A percentile compares a stretch with the other conserved stretches of the same genome.
These are phyloP conservation scores for Collybiopsis confluens DNA, from an alignment of 768 basidiomycete genomes.

Conservation along the genomic window DNA sequence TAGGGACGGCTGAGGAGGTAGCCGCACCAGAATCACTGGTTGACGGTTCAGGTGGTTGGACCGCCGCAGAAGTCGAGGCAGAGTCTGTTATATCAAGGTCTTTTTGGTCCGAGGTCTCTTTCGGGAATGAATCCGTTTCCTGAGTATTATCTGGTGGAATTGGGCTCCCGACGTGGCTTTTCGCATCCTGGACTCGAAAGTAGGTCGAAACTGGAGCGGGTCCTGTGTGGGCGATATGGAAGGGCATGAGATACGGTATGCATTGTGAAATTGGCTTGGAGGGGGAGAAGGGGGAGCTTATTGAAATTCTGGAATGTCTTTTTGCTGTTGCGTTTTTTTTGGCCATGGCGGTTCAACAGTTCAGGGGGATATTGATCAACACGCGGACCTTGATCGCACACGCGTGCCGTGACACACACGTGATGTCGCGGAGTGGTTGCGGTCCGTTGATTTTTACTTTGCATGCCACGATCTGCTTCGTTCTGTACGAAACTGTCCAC, in stretches of 20 bases:
- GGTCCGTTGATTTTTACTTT: too few species aligned
- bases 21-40: neutral
- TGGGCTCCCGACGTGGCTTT: conserved; percentile 25
- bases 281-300: neutral
- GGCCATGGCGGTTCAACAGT: neutral
- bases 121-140: neutral
- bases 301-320: conserved; percentile 1
- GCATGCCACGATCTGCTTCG: too few species aligned
- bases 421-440: too few species aligned
- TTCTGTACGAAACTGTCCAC: too few species aligned
- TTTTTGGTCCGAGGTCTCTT: neutral
- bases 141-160: conserved; percentile 1
- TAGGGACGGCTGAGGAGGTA: conserved; percentile 4
- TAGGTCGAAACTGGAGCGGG: conserved; percentile 72
- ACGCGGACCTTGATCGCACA: too few species aligned
- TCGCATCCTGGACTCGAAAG: conserved; percentile 52
- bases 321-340: neutral
- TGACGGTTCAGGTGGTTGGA: neutral
- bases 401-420: too few species aligned
- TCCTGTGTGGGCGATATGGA: conserved; percentile 69
- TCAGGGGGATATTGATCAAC: neutral
- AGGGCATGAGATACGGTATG: conserved; percentile 77
- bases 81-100: neutral
- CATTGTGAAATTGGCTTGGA: conserved; percentile 22
- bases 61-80: neutral